Conservation (phyloP, 1,284 basidiomycete species). For the Moesziomyces antarcticus region DNA sequence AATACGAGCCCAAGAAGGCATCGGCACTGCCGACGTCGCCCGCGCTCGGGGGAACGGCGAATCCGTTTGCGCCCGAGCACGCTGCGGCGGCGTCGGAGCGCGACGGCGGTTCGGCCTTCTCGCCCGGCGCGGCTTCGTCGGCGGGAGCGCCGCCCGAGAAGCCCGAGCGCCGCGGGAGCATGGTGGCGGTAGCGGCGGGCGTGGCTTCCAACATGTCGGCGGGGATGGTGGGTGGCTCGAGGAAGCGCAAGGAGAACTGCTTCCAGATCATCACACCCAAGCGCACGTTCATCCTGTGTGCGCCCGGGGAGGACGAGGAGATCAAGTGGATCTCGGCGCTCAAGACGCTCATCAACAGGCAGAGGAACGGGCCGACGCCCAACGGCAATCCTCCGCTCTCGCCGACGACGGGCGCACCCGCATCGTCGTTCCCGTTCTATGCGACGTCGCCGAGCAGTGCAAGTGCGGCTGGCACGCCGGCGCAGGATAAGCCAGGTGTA, state of each 20-base stretch:
- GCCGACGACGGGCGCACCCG: constrained; percentile 17
- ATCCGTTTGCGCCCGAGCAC: constrained; percentile 22
- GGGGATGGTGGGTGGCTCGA: constrained; percentile 39
- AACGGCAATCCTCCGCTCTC: constrained; percentile 24
- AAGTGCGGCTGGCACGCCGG: constrained; percentile 1
- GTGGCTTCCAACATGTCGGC: constrained; percentile 47
- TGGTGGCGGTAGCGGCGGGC: constrained; percentile 47
- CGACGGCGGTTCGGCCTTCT: constrained; percentile 12
- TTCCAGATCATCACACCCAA: constrained; percentile 98
- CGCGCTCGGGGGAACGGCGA: constrained; percentile 26
- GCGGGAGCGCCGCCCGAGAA: constrained; percentile 12
- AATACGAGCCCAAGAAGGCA: constrained; percentile 72
- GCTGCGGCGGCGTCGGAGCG: constrained; percentile 10
- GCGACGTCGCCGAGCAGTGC: constrained; percentile 1
- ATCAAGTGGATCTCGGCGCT: constrained; percentile 97
- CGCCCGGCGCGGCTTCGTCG: constrained; percentile 8
- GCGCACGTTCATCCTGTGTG: constrained; percentile 86
- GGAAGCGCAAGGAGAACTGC: constrained; percentile 72
- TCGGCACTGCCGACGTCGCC: constrained; percentile 52
- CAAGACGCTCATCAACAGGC: constrained; percentile 79
- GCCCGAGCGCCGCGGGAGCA: constrained; percentile 38
- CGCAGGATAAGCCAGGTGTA: background rate
- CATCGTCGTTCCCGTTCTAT: constrained; percentile 26
- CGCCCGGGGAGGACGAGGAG: constrained; percentile 96
- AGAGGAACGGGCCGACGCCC: constrained; percentile 41